Conservation (phyloP, 441 rosid species). For the Syzygium malaccense region DNA sequence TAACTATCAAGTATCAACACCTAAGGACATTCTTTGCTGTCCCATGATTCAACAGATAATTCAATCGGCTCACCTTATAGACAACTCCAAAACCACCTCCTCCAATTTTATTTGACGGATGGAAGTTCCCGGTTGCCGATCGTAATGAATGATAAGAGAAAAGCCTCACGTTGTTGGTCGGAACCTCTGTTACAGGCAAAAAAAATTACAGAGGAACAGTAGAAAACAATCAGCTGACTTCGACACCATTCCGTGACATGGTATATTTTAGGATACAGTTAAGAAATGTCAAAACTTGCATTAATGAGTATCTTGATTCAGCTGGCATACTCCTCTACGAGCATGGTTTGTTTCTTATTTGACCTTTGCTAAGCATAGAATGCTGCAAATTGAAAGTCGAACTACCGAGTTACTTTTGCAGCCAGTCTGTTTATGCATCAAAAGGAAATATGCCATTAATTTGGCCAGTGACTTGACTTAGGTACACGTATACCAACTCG, state of each 20-base stretch:
- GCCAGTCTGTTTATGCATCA: neutral
- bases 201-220: neutral
- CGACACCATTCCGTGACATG: neutral
- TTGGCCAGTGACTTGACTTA: neutral
- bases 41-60: neutral
- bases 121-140: slow-evolving; percentile 70
- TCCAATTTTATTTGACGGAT: slow-evolving; percentile 74
- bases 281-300: neutral
- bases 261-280: neutral
- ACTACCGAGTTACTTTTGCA: neutral
- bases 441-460: neutral
- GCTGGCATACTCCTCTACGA: neutral
- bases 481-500: neutral
- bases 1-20: neutral
- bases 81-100: slow-evolving; percentile 96
- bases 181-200: slow-evolving; percentile 38
- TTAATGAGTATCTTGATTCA: neutral
- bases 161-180: slow-evolving; percentile 54
- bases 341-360: neutral
- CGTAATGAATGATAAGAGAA: slow-evolving; percentile 67
- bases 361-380: neutral
- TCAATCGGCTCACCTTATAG: slow-evolving; percentile 45
- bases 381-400: neutral
- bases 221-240: neutral
- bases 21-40: neutral